Evolutionary conservation across 129 eudicot species (phyloP).

Genomic region (Scalesia atractyloides): DNA sequence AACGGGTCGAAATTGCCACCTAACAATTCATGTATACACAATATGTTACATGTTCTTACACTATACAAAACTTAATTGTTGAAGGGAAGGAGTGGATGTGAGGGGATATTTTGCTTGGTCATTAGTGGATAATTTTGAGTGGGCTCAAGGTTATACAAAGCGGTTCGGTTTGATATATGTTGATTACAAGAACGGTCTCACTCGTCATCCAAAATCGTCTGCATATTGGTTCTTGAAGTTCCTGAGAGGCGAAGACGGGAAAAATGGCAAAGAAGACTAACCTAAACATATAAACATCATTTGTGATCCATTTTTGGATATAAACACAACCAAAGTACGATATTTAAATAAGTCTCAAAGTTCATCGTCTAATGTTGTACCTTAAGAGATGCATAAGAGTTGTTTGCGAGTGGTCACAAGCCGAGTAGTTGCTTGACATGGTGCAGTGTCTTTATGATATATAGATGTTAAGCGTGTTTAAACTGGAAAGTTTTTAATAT

Average conservation of each 20-base stretch:
- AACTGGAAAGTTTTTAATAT: too few species aligned
- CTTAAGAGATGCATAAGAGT: too few species aligned
- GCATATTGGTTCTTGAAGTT: slow-evolving; percentile 73
- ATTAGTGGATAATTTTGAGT: slow-evolving; percentile 81
- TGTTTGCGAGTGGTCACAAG: too few species aligned
- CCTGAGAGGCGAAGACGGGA: slow-evolving; percentile 53
- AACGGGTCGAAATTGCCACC: neutral
- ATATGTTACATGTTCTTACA: slow-evolving; percentile 18
- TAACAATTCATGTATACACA: neutral
- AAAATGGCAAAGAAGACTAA: slow-evolving; percentile 55
- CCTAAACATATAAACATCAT: slow-evolving; percentile 1
- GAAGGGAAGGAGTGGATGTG: slow-evolving; percentile 67
- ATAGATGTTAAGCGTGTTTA: too few species aligned
- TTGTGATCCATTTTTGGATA: slow-evolving; percentile 11
- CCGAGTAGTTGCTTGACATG: too few species aligned
- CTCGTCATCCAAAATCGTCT: slow-evolving; percentile 66
- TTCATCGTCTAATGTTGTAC: too few species aligned
- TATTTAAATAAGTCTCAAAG: too few species aligned
- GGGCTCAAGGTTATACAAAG: slow-evolving; percentile 70
- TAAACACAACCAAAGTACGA: neutral
- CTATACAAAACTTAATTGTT: neutral
- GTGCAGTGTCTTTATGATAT: too few species aligned
- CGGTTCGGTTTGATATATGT: slow-evolving; percentile 69
- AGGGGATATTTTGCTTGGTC: slow-evolving; percentile 92
- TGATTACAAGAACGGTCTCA: slow-evolving; percentile 65